Evolutionary conservation across 139 green algal species (phyloP).

Genomic region (Dunaliella sp.): DNA sequence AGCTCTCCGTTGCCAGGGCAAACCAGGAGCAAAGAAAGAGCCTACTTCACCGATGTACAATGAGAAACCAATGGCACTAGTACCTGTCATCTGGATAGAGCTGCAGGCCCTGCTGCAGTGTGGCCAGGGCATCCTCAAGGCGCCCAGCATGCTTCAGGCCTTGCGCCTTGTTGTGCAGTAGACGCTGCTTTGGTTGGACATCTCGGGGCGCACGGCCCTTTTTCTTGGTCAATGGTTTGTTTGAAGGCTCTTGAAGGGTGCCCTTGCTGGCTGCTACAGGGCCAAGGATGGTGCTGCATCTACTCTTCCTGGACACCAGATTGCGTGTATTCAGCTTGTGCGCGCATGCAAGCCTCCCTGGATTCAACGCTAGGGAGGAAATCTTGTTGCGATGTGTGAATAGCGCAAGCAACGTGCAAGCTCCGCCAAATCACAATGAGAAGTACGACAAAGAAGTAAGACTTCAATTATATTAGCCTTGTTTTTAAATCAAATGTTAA

Average conservation of each 20-base stretch:
- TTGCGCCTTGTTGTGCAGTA: neutral
- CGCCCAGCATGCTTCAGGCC: neutral
- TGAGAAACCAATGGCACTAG: no score
- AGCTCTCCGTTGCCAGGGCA: neutral
- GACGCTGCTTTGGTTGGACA: neutral
- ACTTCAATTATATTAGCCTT: no score
- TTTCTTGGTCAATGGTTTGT: no score
- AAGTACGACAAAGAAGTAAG: constrained; percentile 8
- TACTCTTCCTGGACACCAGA: neutral
- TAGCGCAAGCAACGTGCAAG: no score
- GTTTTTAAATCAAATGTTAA: no score
- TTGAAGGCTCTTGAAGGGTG: no score
- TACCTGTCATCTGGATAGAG: constrained; percentile 15
- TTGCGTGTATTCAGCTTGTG: neutral
- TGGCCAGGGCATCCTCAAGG: constrained; percentile 7
- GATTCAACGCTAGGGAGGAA: neutral
- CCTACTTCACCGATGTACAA: neutral
- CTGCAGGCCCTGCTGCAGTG: constrained; percentile 24
- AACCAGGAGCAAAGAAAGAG: neutral
- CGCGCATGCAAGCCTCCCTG: neutral
- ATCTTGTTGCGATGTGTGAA: no score
- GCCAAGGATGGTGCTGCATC: neutral
- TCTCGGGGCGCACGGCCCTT: no score
- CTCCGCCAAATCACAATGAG: neutral
- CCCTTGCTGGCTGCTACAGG: neutral